Evolutionary conservation across 805 yeast genomes (phyloP).

Genomic region (Wickerhamiella azyma): DNA sequence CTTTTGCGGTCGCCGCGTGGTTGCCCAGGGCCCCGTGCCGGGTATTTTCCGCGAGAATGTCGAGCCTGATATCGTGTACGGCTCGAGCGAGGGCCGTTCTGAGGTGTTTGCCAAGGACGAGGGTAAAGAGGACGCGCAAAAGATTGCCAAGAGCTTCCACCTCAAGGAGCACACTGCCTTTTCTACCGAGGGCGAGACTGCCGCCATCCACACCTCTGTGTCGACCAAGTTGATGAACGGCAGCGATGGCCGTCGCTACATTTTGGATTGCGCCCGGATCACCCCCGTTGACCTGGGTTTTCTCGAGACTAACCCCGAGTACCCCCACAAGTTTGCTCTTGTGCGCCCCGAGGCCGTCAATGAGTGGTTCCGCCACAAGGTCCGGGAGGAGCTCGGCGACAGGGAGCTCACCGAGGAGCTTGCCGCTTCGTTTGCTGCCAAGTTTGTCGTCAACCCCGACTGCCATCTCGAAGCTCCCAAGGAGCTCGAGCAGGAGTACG

Average conservation of each 20-base stretch:
- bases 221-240: constrained; percentile 73
- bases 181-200: constrained; percentile 32
- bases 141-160: constrained; percentile 63
- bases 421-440: constrained; percentile 37
- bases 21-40: constrained; percentile 93
- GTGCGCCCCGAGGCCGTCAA: constrained; percentile 81
- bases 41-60: constrained; percentile 51
- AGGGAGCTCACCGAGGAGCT: constrained; percentile 11
- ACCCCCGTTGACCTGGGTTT: constrained; percentile 77
- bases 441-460: constrained; percentile 65
- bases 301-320: constrained; percentile 38
- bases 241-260: constrained; percentile 68
- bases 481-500: constrained; percentile 26
- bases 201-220: constrained; percentile 50
- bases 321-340: constrained; percentile 71
- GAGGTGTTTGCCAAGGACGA: constrained; percentile 36
- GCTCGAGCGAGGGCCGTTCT: constrained; percentile 49
- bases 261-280: constrained; percentile 71
- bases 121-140: constrained; percentile 42
- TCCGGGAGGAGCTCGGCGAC: constrained; percentile 34
- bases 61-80: constrained; percentile 50
- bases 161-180: constrained; percentile 53
- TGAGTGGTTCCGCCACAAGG: constrained; percentile 71
- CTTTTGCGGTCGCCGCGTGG: constrained; percentile 73
- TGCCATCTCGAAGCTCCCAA: constrained; percentile 37